Evolutionary conservation across 129 eudicot species (phyloP), one percentile per base, ranked within the genome.

Genomic region (Tanacetum coccineum): DNA sequence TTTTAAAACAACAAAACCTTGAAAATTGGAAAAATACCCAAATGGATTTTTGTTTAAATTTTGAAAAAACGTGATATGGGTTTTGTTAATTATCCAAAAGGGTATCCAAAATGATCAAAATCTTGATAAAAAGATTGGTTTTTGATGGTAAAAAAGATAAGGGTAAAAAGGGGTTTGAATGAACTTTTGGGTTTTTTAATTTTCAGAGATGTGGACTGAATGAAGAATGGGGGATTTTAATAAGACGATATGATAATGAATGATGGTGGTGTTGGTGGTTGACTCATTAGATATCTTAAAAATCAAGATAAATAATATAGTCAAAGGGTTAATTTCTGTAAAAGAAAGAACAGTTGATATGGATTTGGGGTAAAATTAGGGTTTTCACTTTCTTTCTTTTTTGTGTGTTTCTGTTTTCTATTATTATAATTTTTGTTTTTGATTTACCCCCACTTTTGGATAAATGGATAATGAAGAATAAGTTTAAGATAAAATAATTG

Each of bases 191-290:
- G 20, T 21, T 32, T 14, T 48, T 36, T 53, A n/a, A 10, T 53
- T 18, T 6, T 53, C 19, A 50, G 65, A 73, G 67, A 64, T 65
- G 71, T 66, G 73, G 79, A 74, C 36, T 66, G 30, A 53, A 73
- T 62, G 78, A 36, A 56, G 66, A 32, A 17, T 48, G 62, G 48
- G 26, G 64, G 8, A 51, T 36, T 67, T 50, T 50, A 67, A 12
- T 17, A 74, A 22, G n/a, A 59, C 39, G 9, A 47, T 57, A 78
- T 66, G 47, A 72, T 39, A 40, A 60, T 53, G 79, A 59, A 61
- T 53, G 56, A 63, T 21, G 57, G 68, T 53, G 59, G 26, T 53
- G 62, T 0, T 56, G 62, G 62, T 57, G 58, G 62, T 69, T 59
- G 59, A 70, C 76, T 60, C 45, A 60, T 71, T 48, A 45, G 60